These are phyloP conservation scores for Taphrina betulina DNA, from an alignment of 1,139 yeast genomes.

Conservation along the genomic window DNA sequence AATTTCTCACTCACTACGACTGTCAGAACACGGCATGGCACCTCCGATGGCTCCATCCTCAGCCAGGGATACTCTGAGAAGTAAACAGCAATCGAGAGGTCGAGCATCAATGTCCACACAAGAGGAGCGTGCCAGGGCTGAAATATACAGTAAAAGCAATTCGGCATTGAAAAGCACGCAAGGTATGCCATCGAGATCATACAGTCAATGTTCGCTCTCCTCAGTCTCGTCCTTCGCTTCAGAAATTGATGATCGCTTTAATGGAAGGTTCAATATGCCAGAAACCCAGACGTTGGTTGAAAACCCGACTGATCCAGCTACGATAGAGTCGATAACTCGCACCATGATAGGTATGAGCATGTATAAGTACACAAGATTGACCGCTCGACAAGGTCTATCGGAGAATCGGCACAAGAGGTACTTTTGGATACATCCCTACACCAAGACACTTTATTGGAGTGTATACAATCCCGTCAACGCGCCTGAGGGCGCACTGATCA, in stretches of 20 bases:
- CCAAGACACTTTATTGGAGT: slow-evolving; percentile 88
- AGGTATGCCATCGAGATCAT: slow-evolving; percentile 9
- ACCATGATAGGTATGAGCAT: slow-evolving; percentile 90
- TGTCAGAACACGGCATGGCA: slow-evolving; percentile 26
- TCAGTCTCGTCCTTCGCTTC: slow-evolving; percentile 29
- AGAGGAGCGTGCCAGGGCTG: background rate
- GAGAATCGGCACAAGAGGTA: slow-evolving; percentile 85
- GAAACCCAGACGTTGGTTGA: background rate
- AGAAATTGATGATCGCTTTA: slow-evolving; percentile 14
- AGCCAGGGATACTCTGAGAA: slow-evolving; percentile 21
- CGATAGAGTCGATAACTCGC: slow-evolving; percentile 86
- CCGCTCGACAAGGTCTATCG: slow-evolving; percentile 49
- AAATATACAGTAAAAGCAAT: background rate
- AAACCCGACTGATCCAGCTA: slow-evolving; percentile 40
- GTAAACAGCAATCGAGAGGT: background rate
- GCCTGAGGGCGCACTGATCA: slow-evolving; percentile 57
- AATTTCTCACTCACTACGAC: slow-evolving; percentile 16
- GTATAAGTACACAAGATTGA: slow-evolving; percentile 71
- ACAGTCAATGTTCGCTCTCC: slow-evolving; percentile 16
- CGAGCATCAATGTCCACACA: no score
- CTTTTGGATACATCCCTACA: slow-evolving; percentile 96
- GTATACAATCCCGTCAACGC: slow-evolving; percentile 68
- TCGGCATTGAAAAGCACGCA: background rate
- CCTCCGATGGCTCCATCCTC: slow-evolving; percentile 38
- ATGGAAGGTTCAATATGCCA: background rate